These are phyloP conservation scores for Sherardia arvensis DNA, from an alignment of 257 asterid species.

Conservation along the genomic window DNA sequence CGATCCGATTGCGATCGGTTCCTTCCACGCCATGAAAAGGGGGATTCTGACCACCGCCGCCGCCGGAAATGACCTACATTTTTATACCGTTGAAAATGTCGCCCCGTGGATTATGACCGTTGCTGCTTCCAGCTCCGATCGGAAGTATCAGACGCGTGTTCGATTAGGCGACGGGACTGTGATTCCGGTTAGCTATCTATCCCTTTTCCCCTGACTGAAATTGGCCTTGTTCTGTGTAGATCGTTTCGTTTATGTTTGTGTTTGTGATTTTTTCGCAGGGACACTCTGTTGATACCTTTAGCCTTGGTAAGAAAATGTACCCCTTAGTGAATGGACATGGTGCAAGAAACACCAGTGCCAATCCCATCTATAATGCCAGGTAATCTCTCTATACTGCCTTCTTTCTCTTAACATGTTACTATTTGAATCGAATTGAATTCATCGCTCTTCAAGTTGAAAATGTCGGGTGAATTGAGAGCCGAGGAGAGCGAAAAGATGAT, in stretches of 20 bases:
- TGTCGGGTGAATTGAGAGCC: no score
- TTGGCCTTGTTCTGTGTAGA: no score
- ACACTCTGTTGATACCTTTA: constrained; percentile 44
- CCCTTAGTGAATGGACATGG: constrained; percentile 43
- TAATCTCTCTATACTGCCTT: background rate
- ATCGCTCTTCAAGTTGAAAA: no score
- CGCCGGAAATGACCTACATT: constrained; percentile 20
- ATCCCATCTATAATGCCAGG: constrained; percentile 35
- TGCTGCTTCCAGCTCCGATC: constrained; percentile 24
- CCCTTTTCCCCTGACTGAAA: background rate
- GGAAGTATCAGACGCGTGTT: constrained; percentile 7
- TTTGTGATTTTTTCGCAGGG: background rate
- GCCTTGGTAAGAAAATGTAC: constrained; percentile 25
- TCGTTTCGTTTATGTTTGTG: no score
- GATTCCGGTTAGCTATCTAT: background rate
- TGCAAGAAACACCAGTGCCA: constrained; percentile 20
- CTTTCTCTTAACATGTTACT: no score
- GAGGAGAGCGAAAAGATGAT: no score
- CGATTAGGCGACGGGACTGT: constrained; percentile 14
- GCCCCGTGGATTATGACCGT: constrained; percentile 29
- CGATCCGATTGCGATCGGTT: constrained; percentile 17
- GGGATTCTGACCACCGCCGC: constrained; percentile 18
- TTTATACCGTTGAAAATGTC: constrained; percentile 11
- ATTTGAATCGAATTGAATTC: no score
- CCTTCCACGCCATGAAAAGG: constrained; percentile 26